Evolutionary conservation across 768 basidiomycete genomes (phyloP).

Genomic region (Mycena galopus): DNA sequence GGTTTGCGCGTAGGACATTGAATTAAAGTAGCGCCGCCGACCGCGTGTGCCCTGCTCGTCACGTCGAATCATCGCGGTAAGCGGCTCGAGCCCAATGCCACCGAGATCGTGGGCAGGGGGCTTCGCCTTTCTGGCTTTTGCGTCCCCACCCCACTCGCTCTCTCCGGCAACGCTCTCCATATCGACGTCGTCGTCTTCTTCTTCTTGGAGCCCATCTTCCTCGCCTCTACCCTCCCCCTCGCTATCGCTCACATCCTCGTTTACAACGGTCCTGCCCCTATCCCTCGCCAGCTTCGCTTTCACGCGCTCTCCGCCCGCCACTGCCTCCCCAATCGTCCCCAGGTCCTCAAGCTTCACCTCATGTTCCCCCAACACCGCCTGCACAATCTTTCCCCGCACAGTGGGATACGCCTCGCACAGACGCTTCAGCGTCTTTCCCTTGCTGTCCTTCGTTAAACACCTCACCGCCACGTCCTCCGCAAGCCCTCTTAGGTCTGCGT

Average conservation of each 20-base stretch:
- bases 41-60: conserved; percentile 75
- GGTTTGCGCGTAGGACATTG: conserved; percentile 47
- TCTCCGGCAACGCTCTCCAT: conserved; percentile 1
- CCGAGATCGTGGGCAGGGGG: conserved; percentile 48
- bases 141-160: conserved; percentile 5
- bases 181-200: conserved; percentile 14
- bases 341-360: conserved; percentile 62
- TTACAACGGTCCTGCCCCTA: conserved; percentile 42
- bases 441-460: conserved; percentile 74
- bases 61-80: conserved; percentile 79
- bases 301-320: conserved; percentile 17
- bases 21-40: conserved; percentile 67
- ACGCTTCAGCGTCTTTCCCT: conserved; percentile 75
- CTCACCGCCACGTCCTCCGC: conserved; percentile 70
- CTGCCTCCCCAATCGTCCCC: conserved; percentile 43
- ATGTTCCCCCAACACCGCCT: conserved; percentile 64
- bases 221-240: conserved; percentile 33
- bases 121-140: background rate
- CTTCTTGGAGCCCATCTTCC: conserved; percentile 13
- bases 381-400: conserved; percentile 58
- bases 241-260: conserved; percentile 34
- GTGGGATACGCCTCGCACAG: conserved; percentile 63
- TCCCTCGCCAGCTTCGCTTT: conserved; percentile 39
- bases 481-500: conserved; percentile 58
- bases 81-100: conserved; percentile 77